Base-by-base conservation (phyloP, 768 basidiomycete genomes). In the Tulasnella sp. region DNA sequence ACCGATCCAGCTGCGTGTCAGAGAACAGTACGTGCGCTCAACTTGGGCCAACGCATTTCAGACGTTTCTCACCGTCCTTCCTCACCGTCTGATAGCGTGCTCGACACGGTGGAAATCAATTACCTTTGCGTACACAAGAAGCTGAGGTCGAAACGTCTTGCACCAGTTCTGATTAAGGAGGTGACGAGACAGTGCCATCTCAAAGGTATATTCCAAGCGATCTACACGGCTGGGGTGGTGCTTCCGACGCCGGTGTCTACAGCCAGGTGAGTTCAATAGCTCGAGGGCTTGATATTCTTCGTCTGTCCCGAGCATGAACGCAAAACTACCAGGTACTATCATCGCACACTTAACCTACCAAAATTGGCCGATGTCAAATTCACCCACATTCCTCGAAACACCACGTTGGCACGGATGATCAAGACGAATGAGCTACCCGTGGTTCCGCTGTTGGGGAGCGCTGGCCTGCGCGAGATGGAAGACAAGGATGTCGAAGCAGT, bases 81-180 rank as follows among this genome's bases (percentile, higher is more conserved):
- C 19, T 46, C 22, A 48, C 64, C 49, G 64, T 42, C 19, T 48
- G 60, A 34, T 61, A 92, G 88, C 48, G 71, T 75, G 4, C 77
- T 98, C 67, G 73, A 71, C 27, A 81, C 83, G 43, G 84, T 83
- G 69, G 96, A 98, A 71, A 93, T 99, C 74, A 99, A 98, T 71
- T 98, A 89, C 72, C 84, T 99, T 51, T 94, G 92, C 66, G 84
- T 97, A 1, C 93, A 96, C 78, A 99, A 99, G 75, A 97, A 96
- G 71, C 74, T 98, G 34, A 85, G 96, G 17, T 88, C 91, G 0
- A 97, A 97, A 70, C 86, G 96, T 42, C 75, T 98, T 22, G 85
- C 96, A 0, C 96, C 96, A 0, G 89, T 98, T 11, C 78, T 99
- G 51, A 98, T 99, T 73, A 96, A 96, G 69, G 96, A 99, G 68